Conservation (phyloP, 306 rosid species). For the Medicago ruthenica region DNA sequence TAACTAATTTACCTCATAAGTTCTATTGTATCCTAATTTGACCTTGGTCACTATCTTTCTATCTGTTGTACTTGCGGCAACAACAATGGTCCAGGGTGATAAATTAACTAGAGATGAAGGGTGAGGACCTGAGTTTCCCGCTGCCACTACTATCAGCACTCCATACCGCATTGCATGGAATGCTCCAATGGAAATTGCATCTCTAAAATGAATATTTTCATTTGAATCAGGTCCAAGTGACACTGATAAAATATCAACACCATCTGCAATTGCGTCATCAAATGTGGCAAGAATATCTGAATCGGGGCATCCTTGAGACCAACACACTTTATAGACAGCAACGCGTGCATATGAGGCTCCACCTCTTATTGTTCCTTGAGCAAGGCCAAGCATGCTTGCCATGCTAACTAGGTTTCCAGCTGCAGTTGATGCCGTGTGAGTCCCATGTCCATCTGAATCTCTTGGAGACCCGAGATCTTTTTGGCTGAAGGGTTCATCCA, state of each 20-base stretch:
- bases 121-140: slow-evolving; percentile 46
- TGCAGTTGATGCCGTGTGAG: slow-evolving; percentile 60
- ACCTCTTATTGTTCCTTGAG: slow-evolving; percentile 58
- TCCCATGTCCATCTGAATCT: slow-evolving; percentile 58
- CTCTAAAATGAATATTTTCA: slow-evolving; percentile 15
- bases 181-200: slow-evolving; percentile 46
- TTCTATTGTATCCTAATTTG: too few species aligned
- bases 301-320: slow-evolving; percentile 38
- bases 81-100: slow-evolving; percentile 55
- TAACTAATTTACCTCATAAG: too few species aligned
- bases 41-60: too few species aligned
- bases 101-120: slow-evolving; percentile 18
- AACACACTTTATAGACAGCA: slow-evolving; percentile 63
- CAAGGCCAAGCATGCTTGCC: slow-evolving; percentile 55
- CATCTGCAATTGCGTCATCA: slow-evolving; percentile 67
- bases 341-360: slow-evolving; percentile 58
- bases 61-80: not conserved
- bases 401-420: slow-evolving; percentile 46
- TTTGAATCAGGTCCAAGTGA: slow-evolving; percentile 35
- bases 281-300: slow-evolving; percentile 60
- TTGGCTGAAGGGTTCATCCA: not conserved
- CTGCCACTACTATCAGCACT: slow-evolving; percentile 44
- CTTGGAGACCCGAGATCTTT: slow-evolving; percentile 49
- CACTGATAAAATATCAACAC: slow-evolving; percentile 60
- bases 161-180: slow-evolving; percentile 60